These are phyloP conservation scores for Linum lewisii DNA, from an alignment of 345 rosid species.

Conservation along the genomic window DNA sequence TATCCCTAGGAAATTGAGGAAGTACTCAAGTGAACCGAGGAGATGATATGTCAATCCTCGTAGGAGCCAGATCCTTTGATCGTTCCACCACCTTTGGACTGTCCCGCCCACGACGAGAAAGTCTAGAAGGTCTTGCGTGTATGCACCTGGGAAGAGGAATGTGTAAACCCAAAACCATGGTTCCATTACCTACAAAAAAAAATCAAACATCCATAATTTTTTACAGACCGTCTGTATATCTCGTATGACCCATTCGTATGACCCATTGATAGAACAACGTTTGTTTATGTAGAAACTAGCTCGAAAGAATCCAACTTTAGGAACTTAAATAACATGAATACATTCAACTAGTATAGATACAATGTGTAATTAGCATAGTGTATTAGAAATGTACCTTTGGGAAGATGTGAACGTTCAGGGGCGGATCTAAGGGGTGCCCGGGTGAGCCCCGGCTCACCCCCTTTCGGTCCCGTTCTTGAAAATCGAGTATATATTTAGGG, in stretches of 20 bases:
- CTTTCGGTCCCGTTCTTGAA: too few relatives aligned
- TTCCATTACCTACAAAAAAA: neutral
- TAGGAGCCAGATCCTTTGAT: neutral
- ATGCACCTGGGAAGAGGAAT: neutral
- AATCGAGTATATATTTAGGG: too few relatives aligned
- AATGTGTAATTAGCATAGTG: neutral
- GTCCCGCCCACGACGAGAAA: neutral
- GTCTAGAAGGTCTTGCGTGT: neutral
- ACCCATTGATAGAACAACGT: too few relatives aligned
- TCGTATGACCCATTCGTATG: too few relatives aligned
- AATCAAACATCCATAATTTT: neutral
- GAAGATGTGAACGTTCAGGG: slow-evolving; percentile 35
- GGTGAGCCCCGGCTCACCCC: too few relatives aligned
- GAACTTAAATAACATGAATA: too few relatives aligned
- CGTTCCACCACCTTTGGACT: neutral
- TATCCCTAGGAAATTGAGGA: neutral
- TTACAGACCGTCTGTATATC: too few relatives aligned
- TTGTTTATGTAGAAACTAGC: too few relatives aligned
- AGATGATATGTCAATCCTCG: neutral
- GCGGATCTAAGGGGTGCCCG: too few relatives aligned
- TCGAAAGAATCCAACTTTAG: too few relatives aligned
- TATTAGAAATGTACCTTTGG: slow-evolving; percentile 37
- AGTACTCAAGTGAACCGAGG: neutral
- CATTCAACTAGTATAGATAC: too few relatives aligned
- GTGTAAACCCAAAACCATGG: neutral